Evolutionary conservation across 1,139 yeast genomes (phyloP).

Genomic region (Hyphopichia wangnamkhiaoensis): DNA sequence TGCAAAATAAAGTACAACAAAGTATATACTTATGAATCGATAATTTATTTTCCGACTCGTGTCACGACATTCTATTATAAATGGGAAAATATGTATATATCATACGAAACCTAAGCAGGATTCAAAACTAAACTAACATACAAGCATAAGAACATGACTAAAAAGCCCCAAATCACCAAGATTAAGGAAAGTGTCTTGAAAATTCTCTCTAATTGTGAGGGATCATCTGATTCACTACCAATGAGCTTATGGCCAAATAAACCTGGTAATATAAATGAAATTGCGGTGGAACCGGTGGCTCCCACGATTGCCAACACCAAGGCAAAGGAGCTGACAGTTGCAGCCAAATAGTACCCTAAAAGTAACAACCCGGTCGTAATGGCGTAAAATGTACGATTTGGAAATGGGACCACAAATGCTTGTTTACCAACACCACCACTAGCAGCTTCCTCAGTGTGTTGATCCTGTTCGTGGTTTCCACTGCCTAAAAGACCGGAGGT

Average conservation of each 20-base stretch:
- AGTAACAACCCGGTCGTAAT: conserved; percentile 49
- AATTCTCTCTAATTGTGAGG: conserved; percentile 21
- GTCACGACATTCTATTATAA: no score
- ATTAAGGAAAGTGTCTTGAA: conserved; percentile 30
- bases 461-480: not conserved
- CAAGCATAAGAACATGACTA: conserved; percentile 43
- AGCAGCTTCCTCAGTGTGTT: conserved; percentile 1
- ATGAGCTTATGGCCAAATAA: conserved; percentile 54
- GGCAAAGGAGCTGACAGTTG: conserved; percentile 52
- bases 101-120: conserved; percentile 1
- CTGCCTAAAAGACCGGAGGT: conserved; percentile 4
- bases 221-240: conserved; percentile 32
- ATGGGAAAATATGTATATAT: no score
- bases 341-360: conserved; percentile 46
- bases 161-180: conserved; percentile 43
- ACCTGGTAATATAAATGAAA: conserved; percentile 61
- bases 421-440: no score
- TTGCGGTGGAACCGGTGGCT: conserved; percentile 62
- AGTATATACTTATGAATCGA: no score
- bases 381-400: conserved; percentile 44
- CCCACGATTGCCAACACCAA: conserved; percentile 59
- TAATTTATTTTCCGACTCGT: no score
- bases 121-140: conserved; percentile 28
- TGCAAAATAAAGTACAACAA: no score
- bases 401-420: conserved; percentile 48